Percentiles rank a stretch among this genome's conserved stretches.
phyloP scores from a whole-genome alignment of 2,329 filamentous ascomycete species.

The Neopestalotiopsis sp. region DNA sequence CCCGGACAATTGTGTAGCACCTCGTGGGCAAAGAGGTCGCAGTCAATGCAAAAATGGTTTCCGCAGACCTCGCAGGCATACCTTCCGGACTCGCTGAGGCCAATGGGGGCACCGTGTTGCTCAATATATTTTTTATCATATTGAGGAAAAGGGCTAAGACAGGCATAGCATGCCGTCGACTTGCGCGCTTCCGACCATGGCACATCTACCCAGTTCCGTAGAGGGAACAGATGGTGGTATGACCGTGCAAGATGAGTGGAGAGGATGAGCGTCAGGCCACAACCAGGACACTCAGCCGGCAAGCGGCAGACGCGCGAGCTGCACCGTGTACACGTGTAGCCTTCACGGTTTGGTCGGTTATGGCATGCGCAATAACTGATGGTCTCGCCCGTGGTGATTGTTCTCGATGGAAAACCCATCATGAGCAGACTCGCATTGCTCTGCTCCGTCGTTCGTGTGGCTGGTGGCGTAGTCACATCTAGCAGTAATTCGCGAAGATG shows the following conservation, averaged over 20 bases:
- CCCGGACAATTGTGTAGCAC: conserved; percentile 95
- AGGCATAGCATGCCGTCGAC: conserved; percentile 77
- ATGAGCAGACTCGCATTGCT: conserved; percentile 75
- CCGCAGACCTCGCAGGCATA: conserved; percentile 90
- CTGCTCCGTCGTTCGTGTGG: conserved; percentile 69
- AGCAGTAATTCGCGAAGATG: conserved; percentile 92
- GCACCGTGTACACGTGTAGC: conserved; percentile 91
- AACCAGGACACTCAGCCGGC: conserved; percentile 89
- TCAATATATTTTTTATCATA: conserved; percentile 23
- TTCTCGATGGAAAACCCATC: conserved; percentile 97
- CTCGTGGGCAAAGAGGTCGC: conserved; percentile 94
- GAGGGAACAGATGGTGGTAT: conserved; percentile 89
- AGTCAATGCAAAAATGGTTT: conserved; percentile 97
- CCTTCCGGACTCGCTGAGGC: conserved; percentile 82
- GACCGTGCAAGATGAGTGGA: conserved; percentile 93
- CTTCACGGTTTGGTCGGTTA: conserved; percentile 78
- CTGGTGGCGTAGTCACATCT: conserved; percentile 85
- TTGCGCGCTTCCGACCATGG: conserved; percentile 74
- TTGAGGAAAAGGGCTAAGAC: conserved; percentile 74
- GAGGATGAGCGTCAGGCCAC: conserved; percentile 88
- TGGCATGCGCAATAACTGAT: conserved; percentile 89
- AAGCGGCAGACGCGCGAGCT: conserved; percentile 86
- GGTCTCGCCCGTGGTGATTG: conserved; percentile 69
- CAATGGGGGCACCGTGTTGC: conserved; percentile 48
- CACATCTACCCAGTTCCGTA: conserved; percentile 90